Base-by-base conservation (phyloP, 768 basidiomycete species). In the Amanita polypyramis region DNA sequence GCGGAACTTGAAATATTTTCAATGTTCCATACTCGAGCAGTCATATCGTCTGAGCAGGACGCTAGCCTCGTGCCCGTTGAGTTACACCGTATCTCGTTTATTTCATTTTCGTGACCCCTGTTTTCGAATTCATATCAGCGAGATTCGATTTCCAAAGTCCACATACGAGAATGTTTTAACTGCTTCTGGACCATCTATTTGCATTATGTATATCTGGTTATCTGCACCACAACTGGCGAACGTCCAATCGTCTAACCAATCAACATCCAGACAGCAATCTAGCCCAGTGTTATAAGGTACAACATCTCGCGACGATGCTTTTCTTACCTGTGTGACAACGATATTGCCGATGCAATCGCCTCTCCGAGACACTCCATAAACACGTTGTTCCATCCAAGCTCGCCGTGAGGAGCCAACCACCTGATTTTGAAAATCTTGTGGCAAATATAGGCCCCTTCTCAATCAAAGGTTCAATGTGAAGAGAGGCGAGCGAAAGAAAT, bases 391-490 rank as follows among this genome's bases (percentile, higher is more conserved):
- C 77, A 58, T 92, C 89, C 44, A 89, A 58, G 61, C 89, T 88
- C 2, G 82, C 86, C 8, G 85, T 82, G 37, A 82, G 62, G 43
- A 92, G 67, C 78, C 81, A 85, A 43, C 73, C 72, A 4, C 88
- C 85, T 30, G 76, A 73, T 51, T 71, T 76, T 10, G 87, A 91
- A 56, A 91, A 92, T 47, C 78, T 75, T 38, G 79, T 74, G 36
- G 86, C 76, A 58, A 91, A 90, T 60, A 91, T 80, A 25, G 87
- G 83, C 47, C 80, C 86, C 85, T 89, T 70, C 65, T 65, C 70
- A 62, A 62, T 50, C 51, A 57, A 50, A 56, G 55, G 58, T 65
- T 47, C 51, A 54, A 56, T 55, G 45, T 57, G 41, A 52, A 55
- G 55, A 62, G 46, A 41, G 45, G 36, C 29, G 32, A 19, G 21